A percentile compares a stretch with the other conserved stretches of the same genome.
phyloP scores from a whole-genome alignment of 78 protist species.

The Mantamonas sphyraenae region DNA sequence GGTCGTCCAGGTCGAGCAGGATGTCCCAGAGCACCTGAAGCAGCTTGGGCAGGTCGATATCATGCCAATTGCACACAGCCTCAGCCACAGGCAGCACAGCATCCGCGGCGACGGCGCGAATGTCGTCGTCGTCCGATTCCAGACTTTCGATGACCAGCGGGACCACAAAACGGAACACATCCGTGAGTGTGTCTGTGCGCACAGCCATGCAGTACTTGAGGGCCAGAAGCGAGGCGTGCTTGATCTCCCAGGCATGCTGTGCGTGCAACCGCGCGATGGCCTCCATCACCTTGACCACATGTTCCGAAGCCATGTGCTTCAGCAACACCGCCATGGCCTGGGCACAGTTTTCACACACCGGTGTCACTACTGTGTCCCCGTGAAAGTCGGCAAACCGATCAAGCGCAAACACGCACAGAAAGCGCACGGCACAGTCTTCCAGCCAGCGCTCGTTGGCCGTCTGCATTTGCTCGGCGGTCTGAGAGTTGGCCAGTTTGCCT shows the following conservation, averaged over 20 bases:
- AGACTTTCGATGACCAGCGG: slow-evolving; percentile 11
- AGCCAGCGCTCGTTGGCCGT: slow-evolving; percentile 50
- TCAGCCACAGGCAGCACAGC: slow-evolving; percentile 15
- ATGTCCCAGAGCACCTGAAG: slow-evolving; percentile 27
- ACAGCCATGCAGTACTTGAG: slow-evolving; percentile 42
- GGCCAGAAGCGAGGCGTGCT: slow-evolving; percentile 47
- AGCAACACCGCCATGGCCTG: slow-evolving; percentile 64
- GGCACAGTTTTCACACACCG: slow-evolving; percentile 84
- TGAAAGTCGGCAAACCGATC: slow-evolving; percentile 81
- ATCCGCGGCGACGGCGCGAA: slow-evolving; percentile 52
- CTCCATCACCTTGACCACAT: background rate
- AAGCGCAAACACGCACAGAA: slow-evolving; percentile 66
- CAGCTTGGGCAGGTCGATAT: background rate
- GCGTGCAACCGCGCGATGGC: background rate
- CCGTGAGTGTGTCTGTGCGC: slow-evolving; percentile 14
- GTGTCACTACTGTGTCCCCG: slow-evolving; percentile 75
- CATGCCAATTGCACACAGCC: too few relatives aligned
- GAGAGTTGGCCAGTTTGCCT: background rate
- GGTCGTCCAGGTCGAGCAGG: slow-evolving; percentile 38
- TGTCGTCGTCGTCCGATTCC: slow-evolving; percentile 52
- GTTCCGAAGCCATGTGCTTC: slow-evolving; percentile 7
- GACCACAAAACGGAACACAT: background rate
- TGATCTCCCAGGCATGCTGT: slow-evolving; percentile 48
- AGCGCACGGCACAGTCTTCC: slow-evolving; percentile 67
- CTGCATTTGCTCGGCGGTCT: background rate